These are phyloP conservation scores for Penicillium waksmanii DNA, from an alignment of 495 filamentous ascomycete species.

Conservation along the genomic window DNA sequence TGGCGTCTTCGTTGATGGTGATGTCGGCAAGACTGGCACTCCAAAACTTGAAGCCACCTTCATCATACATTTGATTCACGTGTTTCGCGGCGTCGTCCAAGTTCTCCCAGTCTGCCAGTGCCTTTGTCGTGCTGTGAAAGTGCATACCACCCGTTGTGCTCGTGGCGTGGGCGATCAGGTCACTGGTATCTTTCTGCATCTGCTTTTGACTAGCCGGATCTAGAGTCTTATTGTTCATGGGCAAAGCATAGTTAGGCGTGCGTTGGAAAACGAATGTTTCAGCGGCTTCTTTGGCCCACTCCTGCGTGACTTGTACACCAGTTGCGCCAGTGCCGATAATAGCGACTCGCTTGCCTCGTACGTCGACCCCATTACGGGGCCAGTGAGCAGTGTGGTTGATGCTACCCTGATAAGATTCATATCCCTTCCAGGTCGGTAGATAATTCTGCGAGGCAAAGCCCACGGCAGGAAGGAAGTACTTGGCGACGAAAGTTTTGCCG, in stretches of 20 bases:
- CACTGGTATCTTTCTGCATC: neutral
- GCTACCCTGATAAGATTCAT: constrained; percentile 55
- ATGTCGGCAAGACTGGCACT: neutral
- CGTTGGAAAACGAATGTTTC: constrained; percentile 55
- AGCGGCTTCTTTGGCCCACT: constrained; percentile 43
- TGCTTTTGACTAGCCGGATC: neutral
- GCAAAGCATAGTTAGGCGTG: constrained; percentile 57
- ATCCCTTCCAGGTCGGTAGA: constrained; percentile 53
- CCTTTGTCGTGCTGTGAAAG: neutral
- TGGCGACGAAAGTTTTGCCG: constrained; percentile 46
- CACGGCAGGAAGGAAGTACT: constrained; percentile 52
- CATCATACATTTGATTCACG: constrained; percentile 8
- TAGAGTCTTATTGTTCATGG: constrained; percentile 43
- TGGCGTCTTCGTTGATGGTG: neutral
- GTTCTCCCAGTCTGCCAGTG: constrained; percentile 3
- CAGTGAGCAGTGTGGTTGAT: constrained; percentile 63
- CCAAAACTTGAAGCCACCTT: constrained; percentile 16
- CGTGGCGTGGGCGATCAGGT: neutral
- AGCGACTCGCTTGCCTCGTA: constrained; percentile 53
- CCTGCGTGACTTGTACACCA: constrained; percentile 61
- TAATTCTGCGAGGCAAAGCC: constrained; percentile 40
- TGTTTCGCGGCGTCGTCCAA: constrained; percentile 4
- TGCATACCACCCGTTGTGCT: constrained; percentile 2
- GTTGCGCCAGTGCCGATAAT: constrained; percentile 65
- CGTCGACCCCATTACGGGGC: constrained; percentile 53